Base-by-base conservation (phyloP, 192 early-diverging fungal species). In the Linnemannia hyalina region DNA sequence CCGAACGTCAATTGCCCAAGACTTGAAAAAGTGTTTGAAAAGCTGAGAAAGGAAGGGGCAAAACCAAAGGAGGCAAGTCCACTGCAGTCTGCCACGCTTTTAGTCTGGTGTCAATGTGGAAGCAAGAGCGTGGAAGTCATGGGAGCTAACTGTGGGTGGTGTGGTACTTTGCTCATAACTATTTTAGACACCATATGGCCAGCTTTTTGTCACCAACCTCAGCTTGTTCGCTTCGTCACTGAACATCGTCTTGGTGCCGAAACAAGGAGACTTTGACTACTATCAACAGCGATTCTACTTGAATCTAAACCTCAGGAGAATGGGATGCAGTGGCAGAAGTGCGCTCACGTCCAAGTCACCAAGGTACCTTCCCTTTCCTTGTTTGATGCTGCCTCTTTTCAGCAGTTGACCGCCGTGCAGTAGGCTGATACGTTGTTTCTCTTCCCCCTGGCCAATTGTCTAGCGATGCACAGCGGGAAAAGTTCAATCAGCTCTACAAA, bases 401-500 rank as follows among this genome's bases (percentile, higher is more conserved):
- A 20, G 4, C 6, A 52, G 15, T 49, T 52, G 63, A 57, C 1
- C 5, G 36, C 44, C n/a, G 16, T 70, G 36, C 69, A 13, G 6
- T 4, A 32, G 13, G 4, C 69, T 75, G 38, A 57, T 38, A 75
- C 35, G 15, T 70, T 20, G 49, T n/a, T 73, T 47, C 41, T 47
- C 57, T 13, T 20, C 44, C 5, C 20, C 54, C 7, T 41, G 22
- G 41, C 4, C 6, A 69, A 4, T 6, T 38, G 35, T 13, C 68
- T 83, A 91, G 91, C 73, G 86, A 88, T 68, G 89, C 91, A 0
- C 88, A 88, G 20, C 87, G 90, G 73, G 91, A 92, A 57, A 92
- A 92, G 41, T 92, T 92, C 77, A 82, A 88, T 35, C 88, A 89
- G 20, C 74, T 91, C 11, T 92, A 90, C 80, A 89, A 84, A 41